These are phyloP conservation scores for Phanerochaete carnosa DNA, from an alignment of 768 basidiomycete genomes.

Conservation along the genomic window DNA sequence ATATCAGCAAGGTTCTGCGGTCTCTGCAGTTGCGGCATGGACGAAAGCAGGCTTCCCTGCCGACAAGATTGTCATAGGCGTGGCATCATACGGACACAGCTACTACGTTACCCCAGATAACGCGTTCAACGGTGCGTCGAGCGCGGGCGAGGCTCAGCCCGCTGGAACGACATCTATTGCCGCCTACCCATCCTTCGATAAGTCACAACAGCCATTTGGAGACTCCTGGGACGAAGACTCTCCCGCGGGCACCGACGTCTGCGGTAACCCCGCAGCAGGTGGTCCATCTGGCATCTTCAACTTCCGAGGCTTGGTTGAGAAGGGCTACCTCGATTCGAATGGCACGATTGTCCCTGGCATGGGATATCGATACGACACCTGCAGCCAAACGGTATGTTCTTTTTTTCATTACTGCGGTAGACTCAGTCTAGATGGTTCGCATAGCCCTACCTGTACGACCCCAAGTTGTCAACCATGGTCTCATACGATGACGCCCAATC, in stretches of 20 bases:
- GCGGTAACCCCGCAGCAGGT: slow-evolving; percentile 34
- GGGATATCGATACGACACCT: slow-evolving; percentile 33
- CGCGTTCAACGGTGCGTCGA: slow-evolving; percentile 31
- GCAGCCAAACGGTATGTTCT: slow-evolving; percentile 27
- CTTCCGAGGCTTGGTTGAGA: slow-evolving; percentile 57
- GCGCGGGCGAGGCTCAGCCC: not conserved
- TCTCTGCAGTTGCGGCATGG: slow-evolving; percentile 76
- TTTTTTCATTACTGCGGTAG: not conserved
- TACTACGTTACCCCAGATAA: slow-evolving; percentile 40
- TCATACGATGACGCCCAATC: slow-evolving; percentile 31
- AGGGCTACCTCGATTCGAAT: slow-evolving; percentile 48
- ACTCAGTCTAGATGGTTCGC: not conserved
- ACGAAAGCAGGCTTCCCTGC: slow-evolving; percentile 73
- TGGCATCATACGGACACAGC: slow-evolving; percentile 82
- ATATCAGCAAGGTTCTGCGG: slow-evolving; percentile 72
- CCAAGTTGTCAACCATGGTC: slow-evolving; percentile 25
- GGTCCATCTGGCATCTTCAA: slow-evolving; percentile 50
- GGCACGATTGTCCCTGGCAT: slow-evolving; percentile 49
- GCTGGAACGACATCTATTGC: slow-evolving; percentile 31
- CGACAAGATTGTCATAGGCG: slow-evolving; percentile 75
- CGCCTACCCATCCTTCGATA: slow-evolving; percentile 50
- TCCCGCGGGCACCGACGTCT: slow-evolving; percentile 26
- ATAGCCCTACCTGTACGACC: slow-evolving; percentile 31
- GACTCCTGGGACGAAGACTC: slow-evolving; percentile 26
- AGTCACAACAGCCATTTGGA: slow-evolving; percentile 41